Base-by-base conservation (phyloP, 2,329 filamentous ascomycete genomes). In the Curvularia spicifera region DNA sequence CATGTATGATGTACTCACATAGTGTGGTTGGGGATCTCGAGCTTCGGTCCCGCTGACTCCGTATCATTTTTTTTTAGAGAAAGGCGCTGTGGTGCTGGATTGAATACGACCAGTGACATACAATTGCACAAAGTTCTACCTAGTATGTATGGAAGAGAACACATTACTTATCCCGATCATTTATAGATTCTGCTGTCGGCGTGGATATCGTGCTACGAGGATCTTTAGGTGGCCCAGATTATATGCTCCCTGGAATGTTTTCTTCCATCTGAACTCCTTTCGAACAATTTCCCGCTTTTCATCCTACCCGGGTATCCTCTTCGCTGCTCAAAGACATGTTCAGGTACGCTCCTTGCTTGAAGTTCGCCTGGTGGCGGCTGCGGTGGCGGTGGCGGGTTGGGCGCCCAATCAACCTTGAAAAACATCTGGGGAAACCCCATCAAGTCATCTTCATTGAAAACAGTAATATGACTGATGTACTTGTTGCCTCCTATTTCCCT, bases 161-260 rank as follows among this genome's bases (percentile, higher is more conserved):
- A 24, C 3, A 24, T 24, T 24, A 4, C 4, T 4, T 24, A 24
- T 24, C 22, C 4, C 22, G 4, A 24, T 24, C 22, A 24, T 24
- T 4, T 24, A 3, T 24, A 24, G 3, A 24, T 24, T 24, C 4
- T 28, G 26, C 24, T n/a, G 15, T 26, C n/a, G 13, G 9, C 2
- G 8, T 18, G 4, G 1, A 20, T 10, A 46, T 12, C n/a, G 5
- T 22, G 44, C 5, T 18, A 13, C 43, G 5, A 7, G n/a, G n/a
- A 20, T 39, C 10, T 31, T 5, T 20, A 18, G 3, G 13, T 45
- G 5, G 39, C 50, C 18, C 53, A 13, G 8, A 59, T 13, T 1
- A 53, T 26, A 42, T 60, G 61, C 15, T 61, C 56, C 7, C 56
- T 46, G 2, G 59, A 18, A 1, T 62, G 7, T 1, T 43, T 53